Conservation (phyloP, 495 filamentous ascomycete species). For the Aspergillus haitiensis region DNA sequence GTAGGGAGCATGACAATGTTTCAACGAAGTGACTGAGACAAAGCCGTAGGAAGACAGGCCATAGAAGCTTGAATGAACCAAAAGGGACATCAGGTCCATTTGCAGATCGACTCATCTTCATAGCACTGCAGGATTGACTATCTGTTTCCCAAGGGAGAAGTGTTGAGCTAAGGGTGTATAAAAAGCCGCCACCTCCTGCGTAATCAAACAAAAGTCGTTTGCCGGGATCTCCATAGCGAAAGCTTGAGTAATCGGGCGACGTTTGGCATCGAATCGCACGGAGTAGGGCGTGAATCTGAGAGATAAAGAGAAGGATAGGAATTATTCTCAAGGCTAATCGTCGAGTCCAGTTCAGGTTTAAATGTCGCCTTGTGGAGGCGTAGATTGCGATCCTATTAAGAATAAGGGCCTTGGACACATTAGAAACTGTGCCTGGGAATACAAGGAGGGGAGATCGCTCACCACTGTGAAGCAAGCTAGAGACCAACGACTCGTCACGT, state of each 20-base stretch:
- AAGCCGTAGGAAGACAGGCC: conserved; percentile 82
- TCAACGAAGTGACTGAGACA: conserved; percentile 88
- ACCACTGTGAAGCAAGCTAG: conserved; percentile 79
- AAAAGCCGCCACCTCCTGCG: conserved; percentile 63
- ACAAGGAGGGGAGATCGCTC: conserved; percentile 18
- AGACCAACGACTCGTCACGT: conserved; percentile 92
- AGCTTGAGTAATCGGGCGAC: conserved; percentile 66
- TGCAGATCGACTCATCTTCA: conserved; percentile 62
- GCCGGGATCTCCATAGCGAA: conserved; percentile 71
- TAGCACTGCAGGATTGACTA: conserved; percentile 66
- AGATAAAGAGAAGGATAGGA: conserved; percentile 72
- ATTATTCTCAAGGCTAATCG: conserved; percentile 71
- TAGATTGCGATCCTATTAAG: conserved; percentile 92
- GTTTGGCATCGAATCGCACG: conserved; percentile 93
- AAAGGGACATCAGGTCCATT: conserved; percentile 47
- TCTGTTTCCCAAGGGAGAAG: conserved; percentile 69
- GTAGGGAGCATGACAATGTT: conserved; percentile 81
- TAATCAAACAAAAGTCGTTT: conserved; percentile 72
- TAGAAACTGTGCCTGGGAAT: conserved; percentile 11
- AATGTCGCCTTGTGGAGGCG: conserved; percentile 77
- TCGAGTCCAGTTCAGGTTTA: conserved; percentile 68
- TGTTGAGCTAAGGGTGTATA: conserved; percentile 66
- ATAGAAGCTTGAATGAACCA: conserved; percentile 80
- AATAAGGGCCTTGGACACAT: conserved; percentile 64
- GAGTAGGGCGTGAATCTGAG: conserved; percentile 67